Conservation (phyloP, 1,284 basidiomycete species). For the Bondarzewia mesenterica region DNA sequence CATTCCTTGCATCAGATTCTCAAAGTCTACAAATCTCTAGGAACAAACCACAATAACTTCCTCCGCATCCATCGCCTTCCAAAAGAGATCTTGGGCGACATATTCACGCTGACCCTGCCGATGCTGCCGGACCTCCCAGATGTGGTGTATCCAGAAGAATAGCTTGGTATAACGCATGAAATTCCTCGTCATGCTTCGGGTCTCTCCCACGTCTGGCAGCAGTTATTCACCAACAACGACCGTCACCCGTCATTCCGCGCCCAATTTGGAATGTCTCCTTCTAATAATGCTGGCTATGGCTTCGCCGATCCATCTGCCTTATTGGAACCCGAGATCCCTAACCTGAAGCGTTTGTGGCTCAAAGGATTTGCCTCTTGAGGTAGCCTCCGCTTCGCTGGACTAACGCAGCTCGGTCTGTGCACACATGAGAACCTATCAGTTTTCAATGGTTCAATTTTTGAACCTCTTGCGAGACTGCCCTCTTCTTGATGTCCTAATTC, state of each 20-base stretch:
- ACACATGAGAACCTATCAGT: neutral
- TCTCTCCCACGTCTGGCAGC: neutral
- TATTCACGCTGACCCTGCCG: neutral
- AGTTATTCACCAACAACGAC: neutral
- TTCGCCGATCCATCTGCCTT: neutral
- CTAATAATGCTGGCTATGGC: neutral
- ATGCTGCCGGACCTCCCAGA: neutral
- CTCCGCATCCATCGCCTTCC: neutral
- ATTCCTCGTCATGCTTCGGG: neutral
- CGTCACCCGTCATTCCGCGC: neutral
- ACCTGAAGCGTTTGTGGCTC: neutral
- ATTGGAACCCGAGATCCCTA: neutral
- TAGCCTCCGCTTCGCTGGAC: neutral
- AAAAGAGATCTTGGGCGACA: neutral
- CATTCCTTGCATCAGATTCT: neutral
- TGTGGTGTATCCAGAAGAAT: neutral
- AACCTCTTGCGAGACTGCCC: neutral
- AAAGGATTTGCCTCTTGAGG: neutral
- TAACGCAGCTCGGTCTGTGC: neutral
- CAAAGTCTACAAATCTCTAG: neutral
- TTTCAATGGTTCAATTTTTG: neutral
- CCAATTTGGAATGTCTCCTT: neutral
- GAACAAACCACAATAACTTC: neutral
- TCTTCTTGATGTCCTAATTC: neutral
- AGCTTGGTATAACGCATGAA: neutral